Conservation (phyloP, 495 filamentous ascomycete species). For the Aspergillus sparsus region DNA sequence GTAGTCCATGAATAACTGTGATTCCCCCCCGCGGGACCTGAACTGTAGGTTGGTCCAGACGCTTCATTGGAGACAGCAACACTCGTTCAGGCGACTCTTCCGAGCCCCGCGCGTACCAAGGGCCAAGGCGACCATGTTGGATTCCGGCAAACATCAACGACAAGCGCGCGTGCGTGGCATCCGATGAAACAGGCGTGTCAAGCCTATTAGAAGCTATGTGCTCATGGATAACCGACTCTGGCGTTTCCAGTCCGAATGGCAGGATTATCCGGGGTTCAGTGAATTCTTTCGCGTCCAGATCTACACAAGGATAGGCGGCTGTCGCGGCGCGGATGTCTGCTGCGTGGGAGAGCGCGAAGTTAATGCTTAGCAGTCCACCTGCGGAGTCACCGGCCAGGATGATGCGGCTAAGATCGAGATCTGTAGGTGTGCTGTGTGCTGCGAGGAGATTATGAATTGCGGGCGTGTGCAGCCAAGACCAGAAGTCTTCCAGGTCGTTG, state of each 20-base stretch:
- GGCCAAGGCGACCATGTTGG: conserved; percentile 5
- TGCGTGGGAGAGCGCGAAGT: conserved; percentile 22
- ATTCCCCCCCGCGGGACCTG: conserved; percentile 5
- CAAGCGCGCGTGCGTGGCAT: background rate
- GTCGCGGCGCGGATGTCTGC: background rate
- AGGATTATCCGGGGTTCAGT: background rate
- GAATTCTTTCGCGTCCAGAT: conserved; percentile 1
- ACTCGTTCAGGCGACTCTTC: background rate
- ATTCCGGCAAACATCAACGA: conserved; percentile 5
- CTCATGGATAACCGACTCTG: background rate
- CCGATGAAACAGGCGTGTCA: background rate
- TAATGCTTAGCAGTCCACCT: conserved; percentile 37
- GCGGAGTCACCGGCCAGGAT: conserved; percentile 36
- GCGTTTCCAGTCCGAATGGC: background rate
- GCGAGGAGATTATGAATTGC: conserved; percentile 22
- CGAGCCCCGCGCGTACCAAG: conserved; percentile 3
- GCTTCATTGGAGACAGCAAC: background rate
- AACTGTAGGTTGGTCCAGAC: background rate
- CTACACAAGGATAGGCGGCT: background rate
- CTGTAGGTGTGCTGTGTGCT: conserved; percentile 20
- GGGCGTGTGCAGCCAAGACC: conserved; percentile 46
- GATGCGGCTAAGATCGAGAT: conserved; percentile 32
- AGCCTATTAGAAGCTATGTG: background rate
- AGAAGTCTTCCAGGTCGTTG: conserved; percentile 52
- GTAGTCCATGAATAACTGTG: conserved; percentile 2